Evolutionary conservation across 2,329 filamentous ascomycete genomes (phyloP).

Genomic region (Dothideomycetes sp.): DNA sequence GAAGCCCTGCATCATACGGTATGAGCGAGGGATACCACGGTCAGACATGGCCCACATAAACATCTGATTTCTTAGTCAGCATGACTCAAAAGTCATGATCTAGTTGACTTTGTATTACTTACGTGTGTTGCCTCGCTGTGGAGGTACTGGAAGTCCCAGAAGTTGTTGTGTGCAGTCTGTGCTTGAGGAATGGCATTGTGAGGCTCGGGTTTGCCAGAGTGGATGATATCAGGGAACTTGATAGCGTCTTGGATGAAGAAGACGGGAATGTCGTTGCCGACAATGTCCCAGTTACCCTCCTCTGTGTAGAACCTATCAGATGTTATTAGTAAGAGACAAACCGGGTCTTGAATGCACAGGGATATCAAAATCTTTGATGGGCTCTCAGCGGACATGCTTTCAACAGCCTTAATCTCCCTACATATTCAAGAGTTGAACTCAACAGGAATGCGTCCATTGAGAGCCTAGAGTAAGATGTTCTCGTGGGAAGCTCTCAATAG

Average conservation of each 20-base stretch:
- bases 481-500: too few relatives aligned
- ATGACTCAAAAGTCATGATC: too few relatives aligned
- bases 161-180: conserved; percentile 63
- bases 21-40: conserved; percentile 62
- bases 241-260: conserved; percentile 70
- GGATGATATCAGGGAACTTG: conserved; percentile 61
- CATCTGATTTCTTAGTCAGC: too few relatives aligned
- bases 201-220: conserved; percentile 58
- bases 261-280: conserved; percentile 63
- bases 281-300: conserved; percentile 63
- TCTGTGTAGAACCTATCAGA: conserved; percentile 72
- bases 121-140: conserved; percentile 33
- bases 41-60: conserved; percentile 73
- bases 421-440: too few relatives aligned
- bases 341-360: too few relatives aligned
- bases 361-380: too few relatives aligned
- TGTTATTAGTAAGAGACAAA: too few relatives aligned
- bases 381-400: too few relatives aligned
- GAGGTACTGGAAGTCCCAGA: conserved; percentile 64
- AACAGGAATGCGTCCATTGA: too few relatives aligned
- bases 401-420: too few relatives aligned
- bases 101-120: background rate
- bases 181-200: conserved; percentile 63
- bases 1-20: conserved; percentile 79
- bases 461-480: too few relatives aligned